Base-by-base conservation (phyloP, 192 early-diverging fungal species). In the Podochytrium sp. region DNA sequence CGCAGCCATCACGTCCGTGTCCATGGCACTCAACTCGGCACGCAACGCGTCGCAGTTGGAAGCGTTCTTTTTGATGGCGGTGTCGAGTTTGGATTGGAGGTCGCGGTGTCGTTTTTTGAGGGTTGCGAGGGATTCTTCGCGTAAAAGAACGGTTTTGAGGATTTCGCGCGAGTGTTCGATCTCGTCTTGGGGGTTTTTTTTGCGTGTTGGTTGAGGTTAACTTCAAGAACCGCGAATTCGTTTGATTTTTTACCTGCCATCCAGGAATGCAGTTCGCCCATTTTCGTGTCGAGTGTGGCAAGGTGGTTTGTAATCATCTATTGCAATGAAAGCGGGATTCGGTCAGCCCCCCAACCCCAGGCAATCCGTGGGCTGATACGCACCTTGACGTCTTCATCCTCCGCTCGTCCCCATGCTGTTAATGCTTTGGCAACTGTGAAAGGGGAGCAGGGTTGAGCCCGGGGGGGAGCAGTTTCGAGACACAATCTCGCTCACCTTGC, bases 271-370 rank as follows among this genome's bases (percentile, higher is more conserved):
- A 77, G 71, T 2, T 57, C 50, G 3, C 34, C 74, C 25, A 73
- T 58, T 35, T 70, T 47, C 38, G 65, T 65, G 43, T 65, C 41
- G 7, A 82, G 30, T 5, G 52, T 42, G 3, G 68, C 18, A 18
- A 73, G 57, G n/a, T 74, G 68, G n/a, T 74, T 65, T 5, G 81
- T 74, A 16, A 82, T 77, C 34, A 71, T 74, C 71, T 78, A 39
- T 32, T 63, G 35, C 7, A 63, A 23, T 29, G 35, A 63, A 37
- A 7, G 12, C 33, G 18, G 18, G 12, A 18, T 37, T 29, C 12
- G 29, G 14, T 29, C 25, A n/a, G 18, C 35, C 37, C 39, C n/a
- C n/a, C n/a, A n/a, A n/a, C n/a, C n/a, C n/a, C n/a, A n/a, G n/a
- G n/a, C n/a, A n/a, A n/a, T n/a, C n/a, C n/a, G n/a, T n/a, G 10